Base-by-base conservation (phyloP, 2,329 filamentous ascomycete species). In the Leptodontidium sp. region DNA sequence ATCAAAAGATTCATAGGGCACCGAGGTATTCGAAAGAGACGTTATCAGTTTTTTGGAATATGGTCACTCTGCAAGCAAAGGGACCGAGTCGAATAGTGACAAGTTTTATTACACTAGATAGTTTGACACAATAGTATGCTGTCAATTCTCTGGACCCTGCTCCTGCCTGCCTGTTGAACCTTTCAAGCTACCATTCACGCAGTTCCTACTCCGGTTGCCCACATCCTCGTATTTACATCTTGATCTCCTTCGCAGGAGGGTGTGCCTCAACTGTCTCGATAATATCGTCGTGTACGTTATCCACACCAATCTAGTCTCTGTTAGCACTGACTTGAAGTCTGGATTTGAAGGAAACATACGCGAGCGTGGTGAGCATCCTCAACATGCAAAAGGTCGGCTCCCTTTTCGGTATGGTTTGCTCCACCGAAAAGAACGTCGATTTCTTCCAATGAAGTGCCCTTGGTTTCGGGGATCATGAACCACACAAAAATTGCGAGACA, bases 381-480 rank as follows among this genome's bases (percentile, higher is more conserved):
- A 3, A 75, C 67, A 21, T 73, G 67, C 6, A 78, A 61, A 14
- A 75, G 57, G 26, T 75, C 74, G 6, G 70, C 76, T 21, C 76
- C 76, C 66, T 78, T 78, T 66, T 77, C 76, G 6, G 71, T 71
- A 49, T 78, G 76, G 59, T 77, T 76, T 35, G 58, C 65, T 35
- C 75, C 76, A 11, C 76, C 84, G 83, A 88, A 88, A 5, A 88
- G 80, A 0, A 80, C 80, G 71, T 88, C 86, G 79, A 88, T 85
- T 43, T 85, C 84, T 73, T 88, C 86, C 2, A 88, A 80, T 2
- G 83, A 82, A 24, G 84, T 80, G 43, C 82, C 82, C 74, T 86
- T 87, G 2, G 86, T 88, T 74, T 88, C 86, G 0, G 86, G 86
- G 1, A 88, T 78, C 55, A 81, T 81, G 74, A 85, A 84, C 71